These are phyloP conservation scores for Boletus austroedulis DNA, from an alignment of 1,284 basidiomycete species.

Conservation along the genomic window DNA sequence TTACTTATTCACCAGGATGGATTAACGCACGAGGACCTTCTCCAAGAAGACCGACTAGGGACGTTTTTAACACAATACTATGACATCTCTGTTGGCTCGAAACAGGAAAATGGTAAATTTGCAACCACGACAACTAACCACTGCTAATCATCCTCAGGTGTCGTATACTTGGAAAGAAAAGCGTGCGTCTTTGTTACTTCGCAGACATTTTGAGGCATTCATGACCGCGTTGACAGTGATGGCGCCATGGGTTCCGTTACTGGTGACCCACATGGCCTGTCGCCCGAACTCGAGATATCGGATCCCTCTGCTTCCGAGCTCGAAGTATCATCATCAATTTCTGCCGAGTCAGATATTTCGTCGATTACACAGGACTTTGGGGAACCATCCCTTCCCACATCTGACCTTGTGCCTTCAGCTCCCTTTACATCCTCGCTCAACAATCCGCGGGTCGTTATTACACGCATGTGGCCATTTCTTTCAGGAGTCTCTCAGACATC, in stretches of 20 bases:
- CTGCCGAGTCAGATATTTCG: neutral
- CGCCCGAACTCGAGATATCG: neutral
- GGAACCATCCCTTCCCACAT: neutral
- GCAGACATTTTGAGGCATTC: neutral
- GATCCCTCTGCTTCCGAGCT: too few relatives aligned
- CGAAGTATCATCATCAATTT: neutral
- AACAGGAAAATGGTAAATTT: neutral
- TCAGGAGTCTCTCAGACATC: neutral
- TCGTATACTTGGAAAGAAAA: neutral
- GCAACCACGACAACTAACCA: too few relatives aligned
- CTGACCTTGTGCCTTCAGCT: neutral
- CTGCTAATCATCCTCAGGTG: neutral
- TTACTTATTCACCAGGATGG: neutral
- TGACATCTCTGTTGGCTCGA: too few relatives aligned
- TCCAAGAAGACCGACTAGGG: neutral
- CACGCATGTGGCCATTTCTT: neutral
- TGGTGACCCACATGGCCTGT: neutral
- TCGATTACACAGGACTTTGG: neutral
- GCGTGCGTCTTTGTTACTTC: neutral
- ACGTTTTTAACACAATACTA: neutral
- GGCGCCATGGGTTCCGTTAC: too few relatives aligned
- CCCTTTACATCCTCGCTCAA: neutral
- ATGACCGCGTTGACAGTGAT: neutral
- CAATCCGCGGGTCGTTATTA: neutral
- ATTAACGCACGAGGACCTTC: neutral